Percentiles rank a stretch among this genome's conserved stretches.
These are phyloP conservation scores for Musa beccarii DNA, from an alignment of 176 grass and related monocot genomes.

Conservation along the genomic window DNA sequence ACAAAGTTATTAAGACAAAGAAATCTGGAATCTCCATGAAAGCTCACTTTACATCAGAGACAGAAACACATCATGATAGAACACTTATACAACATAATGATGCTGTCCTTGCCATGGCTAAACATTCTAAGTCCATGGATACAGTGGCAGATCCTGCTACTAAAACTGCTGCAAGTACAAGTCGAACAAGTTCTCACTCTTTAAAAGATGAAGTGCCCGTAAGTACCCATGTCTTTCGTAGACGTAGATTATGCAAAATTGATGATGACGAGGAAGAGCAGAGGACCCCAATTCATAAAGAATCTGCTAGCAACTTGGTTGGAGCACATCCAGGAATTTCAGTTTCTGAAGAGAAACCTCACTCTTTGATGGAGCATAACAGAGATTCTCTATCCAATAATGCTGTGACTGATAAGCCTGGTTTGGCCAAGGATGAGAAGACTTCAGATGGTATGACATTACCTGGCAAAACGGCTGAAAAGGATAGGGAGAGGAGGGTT, in stretches of 20 bases:
- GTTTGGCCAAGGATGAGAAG: conserved; percentile 41
- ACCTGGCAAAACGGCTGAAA: conserved; percentile 33
- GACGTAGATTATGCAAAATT: conserved; percentile 50
- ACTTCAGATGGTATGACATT: conserved; percentile 31
- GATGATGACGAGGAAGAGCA: conserved; percentile 68
- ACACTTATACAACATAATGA: conserved; percentile 18
- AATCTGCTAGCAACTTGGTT: conserved; percentile 28
- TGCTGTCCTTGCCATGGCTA: conserved; percentile 23
- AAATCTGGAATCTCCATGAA: conserved; percentile 20
- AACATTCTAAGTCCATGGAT: conserved; percentile 29
- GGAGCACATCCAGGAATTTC: conserved; percentile 16
- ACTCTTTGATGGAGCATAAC: conserved; percentile 19
- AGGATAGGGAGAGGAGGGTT: conserved; percentile 29
- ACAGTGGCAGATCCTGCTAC: conserved; percentile 13
- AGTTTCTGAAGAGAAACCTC: conserved; percentile 34
- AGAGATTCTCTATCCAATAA: conserved; percentile 28
- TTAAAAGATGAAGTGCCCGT: conserved; percentile 31
- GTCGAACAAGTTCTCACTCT: conserved; percentile 30
- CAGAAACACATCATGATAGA: conserved; percentile 17
- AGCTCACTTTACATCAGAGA: conserved; percentile 19
- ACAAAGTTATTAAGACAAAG: conserved; percentile 31
- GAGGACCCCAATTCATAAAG: conserved; percentile 56
- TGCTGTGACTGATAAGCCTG: conserved; percentile 35
- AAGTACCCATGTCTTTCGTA: conserved; percentile 22
- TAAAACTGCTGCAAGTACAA: conserved; percentile 26